Base-by-base conservation (phyloP, 345 rosid genomes). In the Moringa oleifera region DNA sequence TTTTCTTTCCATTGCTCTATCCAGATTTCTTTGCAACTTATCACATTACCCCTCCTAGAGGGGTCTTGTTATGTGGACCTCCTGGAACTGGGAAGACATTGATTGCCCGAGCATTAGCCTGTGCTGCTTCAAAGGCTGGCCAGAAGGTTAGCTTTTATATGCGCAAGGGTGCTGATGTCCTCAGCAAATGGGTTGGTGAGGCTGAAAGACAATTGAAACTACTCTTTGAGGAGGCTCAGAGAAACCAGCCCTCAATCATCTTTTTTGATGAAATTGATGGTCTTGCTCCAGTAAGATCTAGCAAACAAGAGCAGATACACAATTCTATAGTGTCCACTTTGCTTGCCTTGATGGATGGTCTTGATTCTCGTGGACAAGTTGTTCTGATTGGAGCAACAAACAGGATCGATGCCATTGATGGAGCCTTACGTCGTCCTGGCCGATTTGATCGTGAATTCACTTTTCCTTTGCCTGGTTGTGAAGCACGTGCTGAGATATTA, bases 111-210 rank as follows among this genome's bases (percentile, higher is more conserved):
- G 99, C 99, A 62, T 80, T 95, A 72, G 99, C 99, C 31, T 91
- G 95, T 83, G 96, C 99, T 84, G 99, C 99, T 82, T 95, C 99
- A 65, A 95, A 81, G 75, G 97, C 99, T 79, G 99, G 99, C 21
- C 97, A 95, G 87, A 95, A 95, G 76, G 99, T 95, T 61, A 95
- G 91, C 73, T 95, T 95, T 84, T 95, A 95, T 74, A 95, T 95
- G 99, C 89, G 99, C 37, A 95, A 95, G 82, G 99, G 99, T 73
- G 99, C 99, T 73, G 99, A 95, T 73, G 99, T 95, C 47, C 96
- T 95, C 69, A 95, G 99, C 79, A 95, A 95, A 72, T 95, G 99
- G 99, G 99, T 95, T 75, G 99, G 99, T 59, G 99, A 95, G 87
- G 99, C 99, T 58, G 99, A 95, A 73, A 91, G 99, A 72, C 99